phyloP scores from a whole-genome alignment of 116 monocot genomes.

The Iris pallida region DNA sequence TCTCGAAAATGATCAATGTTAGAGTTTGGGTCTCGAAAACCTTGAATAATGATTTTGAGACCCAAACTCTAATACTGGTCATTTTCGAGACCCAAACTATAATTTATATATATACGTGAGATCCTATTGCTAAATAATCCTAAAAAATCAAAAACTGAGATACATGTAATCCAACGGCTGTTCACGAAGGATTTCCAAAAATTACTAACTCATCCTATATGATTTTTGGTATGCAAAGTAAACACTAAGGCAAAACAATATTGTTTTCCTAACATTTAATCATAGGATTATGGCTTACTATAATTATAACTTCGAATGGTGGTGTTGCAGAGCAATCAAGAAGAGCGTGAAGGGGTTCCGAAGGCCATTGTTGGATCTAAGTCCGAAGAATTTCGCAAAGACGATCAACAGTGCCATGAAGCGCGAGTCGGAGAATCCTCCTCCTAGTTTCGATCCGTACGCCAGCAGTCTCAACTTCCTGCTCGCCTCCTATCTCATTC shows the following conservation, averaged over 20 bases:
- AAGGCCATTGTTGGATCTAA: constrained; percentile 47
- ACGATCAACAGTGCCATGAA: constrained; percentile 32
- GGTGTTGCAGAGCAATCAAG: constrained; percentile 35
- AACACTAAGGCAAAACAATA: background rate
- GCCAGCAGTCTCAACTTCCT: constrained; percentile 35
- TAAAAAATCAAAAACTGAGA: no score
- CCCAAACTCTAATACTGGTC: no score
- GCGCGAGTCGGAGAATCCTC: constrained; percentile 18
- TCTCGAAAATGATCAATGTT: no score
- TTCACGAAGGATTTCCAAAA: no score
- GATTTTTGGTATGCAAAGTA: no score
- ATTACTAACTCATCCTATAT: no score
- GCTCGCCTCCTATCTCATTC: constrained; percentile 48
- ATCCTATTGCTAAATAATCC: no score
- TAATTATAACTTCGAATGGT: background rate
- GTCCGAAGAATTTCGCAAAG: constrained; percentile 27
- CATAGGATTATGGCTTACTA: background rate
- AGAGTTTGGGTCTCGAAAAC: no score
- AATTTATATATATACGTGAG: no score
- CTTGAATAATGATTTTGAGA: no score
- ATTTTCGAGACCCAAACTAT: no score
- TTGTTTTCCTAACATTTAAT: background rate
- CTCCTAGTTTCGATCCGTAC: constrained; percentile 46
- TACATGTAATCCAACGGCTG: no score
- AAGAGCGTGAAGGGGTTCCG: constrained; percentile 34